Evolutionary conservation across 805 yeast species (phyloP).

Genomic region (Myxozyma mucilagina): DNA sequence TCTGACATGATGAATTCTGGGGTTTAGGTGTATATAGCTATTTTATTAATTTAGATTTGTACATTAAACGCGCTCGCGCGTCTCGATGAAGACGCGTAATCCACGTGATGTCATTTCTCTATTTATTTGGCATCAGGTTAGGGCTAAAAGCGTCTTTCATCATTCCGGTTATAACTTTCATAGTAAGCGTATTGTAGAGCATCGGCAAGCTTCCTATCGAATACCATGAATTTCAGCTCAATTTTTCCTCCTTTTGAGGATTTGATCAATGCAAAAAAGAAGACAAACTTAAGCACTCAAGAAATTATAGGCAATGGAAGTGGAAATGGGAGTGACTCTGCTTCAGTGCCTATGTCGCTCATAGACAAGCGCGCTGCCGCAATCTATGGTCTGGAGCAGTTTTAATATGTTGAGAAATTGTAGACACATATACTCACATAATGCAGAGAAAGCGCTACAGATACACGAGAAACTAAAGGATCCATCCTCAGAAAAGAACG

Average conservation of each 20-base stretch:
- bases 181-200: no score
- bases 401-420: not conserved
- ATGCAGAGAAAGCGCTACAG: constrained; percentile 1
- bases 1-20: not conserved
- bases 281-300: not conserved
- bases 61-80: not conserved
- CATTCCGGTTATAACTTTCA: not conserved
- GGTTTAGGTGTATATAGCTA: not conserved
- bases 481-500: not conserved
- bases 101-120: not conserved
- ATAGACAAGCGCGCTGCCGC: not conserved
- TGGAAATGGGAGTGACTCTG: not conserved
- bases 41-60: no score
- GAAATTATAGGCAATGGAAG: not conserved
- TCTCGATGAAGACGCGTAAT: not conserved
- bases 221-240: not conserved
- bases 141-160: not conserved
- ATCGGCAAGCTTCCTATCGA: no score
- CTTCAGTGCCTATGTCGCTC: not conserved
- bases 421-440: not conserved
- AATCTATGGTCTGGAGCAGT: not conserved
- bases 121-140: not conserved
- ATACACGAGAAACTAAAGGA: not conserved
- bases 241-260: not conserved
- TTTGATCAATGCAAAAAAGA: not conserved